A percentile compares a stretch with the other conserved stretches of the same genome.
Conservation (phyloP, 1,284 basidiomycete genomes). For the Singerocomus inundabilis region DNA sequence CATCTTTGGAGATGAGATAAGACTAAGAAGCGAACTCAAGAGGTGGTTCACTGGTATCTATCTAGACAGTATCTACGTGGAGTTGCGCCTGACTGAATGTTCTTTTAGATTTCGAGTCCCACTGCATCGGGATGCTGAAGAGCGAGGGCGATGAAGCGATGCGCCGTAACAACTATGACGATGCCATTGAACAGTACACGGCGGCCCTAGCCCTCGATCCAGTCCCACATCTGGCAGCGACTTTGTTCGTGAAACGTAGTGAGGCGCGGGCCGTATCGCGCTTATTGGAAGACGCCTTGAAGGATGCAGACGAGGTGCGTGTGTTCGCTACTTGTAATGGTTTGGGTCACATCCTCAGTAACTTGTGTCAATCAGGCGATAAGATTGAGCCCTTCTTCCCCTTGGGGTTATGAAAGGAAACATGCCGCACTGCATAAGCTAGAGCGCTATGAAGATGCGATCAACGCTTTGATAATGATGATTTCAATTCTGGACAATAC, state of each 20-base stretch:
- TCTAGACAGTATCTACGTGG: background rate
- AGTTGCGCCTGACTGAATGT: background rate
- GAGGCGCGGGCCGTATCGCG: constrained; percentile 5
- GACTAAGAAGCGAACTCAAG: constrained; percentile 3
- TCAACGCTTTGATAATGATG: constrained; percentile 7
- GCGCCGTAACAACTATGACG: background rate
- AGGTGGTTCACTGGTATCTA: constrained; percentile 17
- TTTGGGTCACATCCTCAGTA: too few species aligned
- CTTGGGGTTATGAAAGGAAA: constrained; percentile 18
- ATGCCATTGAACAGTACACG: constrained; percentile 17
- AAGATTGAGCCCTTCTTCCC: constrained; percentile 12
- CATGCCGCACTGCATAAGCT: constrained; percentile 17
- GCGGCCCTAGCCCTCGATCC: constrained; percentile 9
- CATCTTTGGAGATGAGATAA: constrained; percentile 13
- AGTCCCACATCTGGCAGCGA: background rate
- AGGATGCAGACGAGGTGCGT: constrained; percentile 24
- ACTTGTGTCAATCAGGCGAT: constrained; percentile 14
- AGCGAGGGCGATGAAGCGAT: constrained; percentile 15
- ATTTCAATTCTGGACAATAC: constrained; percentile 13
- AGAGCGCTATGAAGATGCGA: constrained; percentile 17
- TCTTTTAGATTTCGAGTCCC: constrained; percentile 16
- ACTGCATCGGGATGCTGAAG: constrained; percentile 4
- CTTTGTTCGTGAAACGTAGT: constrained; percentile 20
- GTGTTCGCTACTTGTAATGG: background rate
- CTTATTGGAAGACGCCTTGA: constrained; percentile 17